A percentile compares a stretch with the other conserved stretches of the same genome.
These are phyloP conservation scores for Teratosphaeria viscida DNA, from an alignment of 2,329 filamentous ascomycete genomes.

Conservation along the genomic window DNA sequence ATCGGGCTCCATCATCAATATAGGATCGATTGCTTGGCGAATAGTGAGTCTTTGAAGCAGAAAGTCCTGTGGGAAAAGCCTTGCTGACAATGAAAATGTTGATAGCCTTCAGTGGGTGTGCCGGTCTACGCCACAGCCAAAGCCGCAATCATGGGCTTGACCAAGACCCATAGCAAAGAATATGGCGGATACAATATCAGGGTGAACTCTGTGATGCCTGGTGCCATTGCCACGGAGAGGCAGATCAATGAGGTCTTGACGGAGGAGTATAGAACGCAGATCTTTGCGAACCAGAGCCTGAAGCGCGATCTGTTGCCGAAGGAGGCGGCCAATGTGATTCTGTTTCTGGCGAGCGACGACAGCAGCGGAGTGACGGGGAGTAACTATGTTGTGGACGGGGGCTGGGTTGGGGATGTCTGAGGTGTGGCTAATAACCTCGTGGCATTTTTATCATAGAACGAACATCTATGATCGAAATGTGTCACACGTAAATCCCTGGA, in stretches of 20 bases:
- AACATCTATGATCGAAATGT: not conserved
- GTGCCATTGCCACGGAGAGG: constrained; percentile 21
- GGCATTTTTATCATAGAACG: not conserved
- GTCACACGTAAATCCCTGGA: too few species aligned
- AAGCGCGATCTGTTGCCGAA: constrained; percentile 20
- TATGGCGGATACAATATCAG: constrained; percentile 18
- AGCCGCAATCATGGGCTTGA: constrained; percentile 20
- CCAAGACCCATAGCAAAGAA: constrained; percentile 20
- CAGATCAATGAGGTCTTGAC: constrained; percentile 24
- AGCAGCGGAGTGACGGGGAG: constrained; percentile 22
- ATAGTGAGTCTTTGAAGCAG: constrained; percentile 3
- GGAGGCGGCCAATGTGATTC: constrained; percentile 20
- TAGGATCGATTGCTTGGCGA: constrained; percentile 21
- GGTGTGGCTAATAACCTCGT: not conserved
- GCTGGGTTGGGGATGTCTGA: constrained; percentile 17
- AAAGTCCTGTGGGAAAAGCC: not conserved
- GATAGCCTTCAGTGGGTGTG: constrained; percentile 12
- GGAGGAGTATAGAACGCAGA: constrained; percentile 18
- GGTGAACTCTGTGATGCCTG: constrained; percentile 23
- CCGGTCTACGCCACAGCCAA: constrained; percentile 21
- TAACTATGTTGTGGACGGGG: constrained; percentile 23
- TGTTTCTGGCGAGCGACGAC: constrained; percentile 24
- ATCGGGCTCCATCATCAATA: constrained; percentile 51
- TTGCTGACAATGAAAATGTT: not conserved
- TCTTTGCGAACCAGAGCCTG: constrained; percentile 20